These are phyloP conservation scores for Cercospora citrullina DNA, from an alignment of 2,329 filamentous ascomycete genomes.

Conservation along the genomic window DNA sequence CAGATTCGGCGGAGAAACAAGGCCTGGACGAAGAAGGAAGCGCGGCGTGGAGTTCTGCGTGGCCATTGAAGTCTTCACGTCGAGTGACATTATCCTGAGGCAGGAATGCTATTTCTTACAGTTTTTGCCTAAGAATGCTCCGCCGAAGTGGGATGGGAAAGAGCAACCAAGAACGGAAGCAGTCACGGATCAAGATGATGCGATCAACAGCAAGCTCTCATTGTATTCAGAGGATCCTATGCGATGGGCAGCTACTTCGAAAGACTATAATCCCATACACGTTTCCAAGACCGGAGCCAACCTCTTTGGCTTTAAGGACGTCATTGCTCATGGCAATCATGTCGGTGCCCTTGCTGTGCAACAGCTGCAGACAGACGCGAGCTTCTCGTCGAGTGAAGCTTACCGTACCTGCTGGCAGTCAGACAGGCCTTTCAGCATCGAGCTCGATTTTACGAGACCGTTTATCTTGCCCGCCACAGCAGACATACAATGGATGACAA, in stretches of 20 bases:
- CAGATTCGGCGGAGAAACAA: conserved; percentile 16
- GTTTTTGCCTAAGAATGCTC: conserved; percentile 7
- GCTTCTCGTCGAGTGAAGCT: background rate
- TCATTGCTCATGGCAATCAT: conserved; percentile 29
- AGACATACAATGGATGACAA: conserved; percentile 4
- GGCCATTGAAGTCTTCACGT: conserved; percentile 14
- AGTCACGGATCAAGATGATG: background rate
- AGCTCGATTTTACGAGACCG: conserved; percentile 18
- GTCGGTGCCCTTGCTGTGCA: conserved; percentile 21
- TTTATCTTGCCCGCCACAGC: conserved; percentile 14
- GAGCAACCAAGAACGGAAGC: background rate
- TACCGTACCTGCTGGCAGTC: conserved; percentile 10
- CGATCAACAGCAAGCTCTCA: background rate
- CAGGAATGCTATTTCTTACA: conserved; percentile 23
- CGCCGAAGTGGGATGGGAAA: conserved; percentile 10
- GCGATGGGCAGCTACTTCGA: conserved; percentile 22
- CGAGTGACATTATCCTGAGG: conserved; percentile 1
- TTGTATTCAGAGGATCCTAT: conserved; percentile 16
- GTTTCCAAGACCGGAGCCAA: conserved; percentile 18
- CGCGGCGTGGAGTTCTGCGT: conserved; percentile 26
- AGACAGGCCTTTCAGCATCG: conserved; percentile 7
- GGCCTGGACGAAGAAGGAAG: conserved; percentile 18
- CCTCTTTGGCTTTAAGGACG: conserved; percentile 23
- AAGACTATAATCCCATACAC: conserved; percentile 30
- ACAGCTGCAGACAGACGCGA: conserved; percentile 3